phyloP scores from a whole-genome alignment of 2,329 filamentous ascomycete species.

The Rhynchosporium secalis region DNA sequence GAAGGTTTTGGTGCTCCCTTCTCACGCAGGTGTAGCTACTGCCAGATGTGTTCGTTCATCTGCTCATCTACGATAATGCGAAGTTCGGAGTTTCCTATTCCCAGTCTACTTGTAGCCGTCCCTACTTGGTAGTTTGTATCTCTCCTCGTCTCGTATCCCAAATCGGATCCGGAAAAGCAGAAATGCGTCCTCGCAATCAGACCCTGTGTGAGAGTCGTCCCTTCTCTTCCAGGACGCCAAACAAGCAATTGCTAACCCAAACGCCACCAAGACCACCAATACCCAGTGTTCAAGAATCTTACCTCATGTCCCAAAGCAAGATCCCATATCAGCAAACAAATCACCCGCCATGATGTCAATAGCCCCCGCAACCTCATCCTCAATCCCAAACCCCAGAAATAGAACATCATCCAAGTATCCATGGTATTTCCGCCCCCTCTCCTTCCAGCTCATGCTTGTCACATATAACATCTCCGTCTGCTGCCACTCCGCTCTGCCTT shows the following conservation, averaged over 20 bases:
- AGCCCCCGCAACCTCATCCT: constrained; percentile 49
- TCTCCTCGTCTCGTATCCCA: neutral
- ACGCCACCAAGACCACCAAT: neutral
- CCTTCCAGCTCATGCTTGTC: constrained; percentile 57
- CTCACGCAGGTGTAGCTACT: too few relatives aligned
- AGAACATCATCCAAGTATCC: constrained; percentile 57
- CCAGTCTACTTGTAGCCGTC: too few relatives aligned
- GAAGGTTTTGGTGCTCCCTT: too few relatives aligned
- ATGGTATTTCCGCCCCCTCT: constrained; percentile 49
- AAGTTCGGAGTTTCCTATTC: too few relatives aligned
- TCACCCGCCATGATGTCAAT: constrained; percentile 55
- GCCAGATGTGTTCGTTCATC: too few relatives aligned
- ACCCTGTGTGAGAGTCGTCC: neutral
- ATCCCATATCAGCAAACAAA: constrained; percentile 46
- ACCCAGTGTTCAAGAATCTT: neutral
- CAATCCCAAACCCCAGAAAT: constrained; percentile 57
- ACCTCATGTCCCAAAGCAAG: constrained; percentile 34
- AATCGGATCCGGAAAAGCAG: neutral
- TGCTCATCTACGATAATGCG: too few relatives aligned
- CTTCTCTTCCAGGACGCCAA: neutral
- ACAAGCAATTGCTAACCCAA: neutral
- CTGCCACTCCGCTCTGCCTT: constrained; percentile 22
- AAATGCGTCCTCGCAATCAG: neutral
- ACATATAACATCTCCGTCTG: constrained; percentile 59
- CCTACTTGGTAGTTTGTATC: too few relatives aligned